Conservation (phyloP, 208 protist species). For the Acanthamoeba triangularis region DNA sequence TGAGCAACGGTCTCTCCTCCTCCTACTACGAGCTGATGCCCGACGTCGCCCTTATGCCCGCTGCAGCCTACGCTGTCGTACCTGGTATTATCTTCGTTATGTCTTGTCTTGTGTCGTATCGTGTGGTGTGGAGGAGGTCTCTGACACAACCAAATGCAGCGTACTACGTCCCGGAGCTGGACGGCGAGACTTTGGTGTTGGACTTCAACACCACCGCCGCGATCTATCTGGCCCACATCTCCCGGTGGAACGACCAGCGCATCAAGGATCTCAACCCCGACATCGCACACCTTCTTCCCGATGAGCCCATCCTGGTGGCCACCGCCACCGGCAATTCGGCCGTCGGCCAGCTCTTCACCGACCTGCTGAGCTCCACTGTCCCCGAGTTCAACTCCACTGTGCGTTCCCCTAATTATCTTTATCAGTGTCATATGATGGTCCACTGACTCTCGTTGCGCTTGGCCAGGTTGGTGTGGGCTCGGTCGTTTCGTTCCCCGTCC, state of each 20-base stretch:
- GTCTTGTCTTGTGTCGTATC: no score
- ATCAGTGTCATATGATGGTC: no score
- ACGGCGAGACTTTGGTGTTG: neutral
- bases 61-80: neutral
- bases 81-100: neutral
- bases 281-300: neutral
- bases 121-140: neutral
- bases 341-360: neutral
- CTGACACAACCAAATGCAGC: no score
- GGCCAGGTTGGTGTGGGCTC: neutral
- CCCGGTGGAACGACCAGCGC: conserved; percentile 29
- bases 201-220: neutral
- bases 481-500: neutral
- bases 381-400: neutral
- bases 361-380: neutral
- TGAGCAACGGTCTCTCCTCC: neutral
- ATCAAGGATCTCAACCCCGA: conserved; percentile 46
- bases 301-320: neutral
- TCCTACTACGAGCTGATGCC: neutral
- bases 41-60: neutral
- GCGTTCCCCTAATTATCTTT: no score
- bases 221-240: conserved; percentile 23
- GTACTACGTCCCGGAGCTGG: neutral
- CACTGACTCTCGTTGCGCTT: neutral
- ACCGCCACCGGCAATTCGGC: neutral